Percentiles rank a stretch among this genome's conserved stretches.
phyloP scores from a whole-genome alignment of 768 basidiomycete species.

The Tylopilus sp. region DNA sequence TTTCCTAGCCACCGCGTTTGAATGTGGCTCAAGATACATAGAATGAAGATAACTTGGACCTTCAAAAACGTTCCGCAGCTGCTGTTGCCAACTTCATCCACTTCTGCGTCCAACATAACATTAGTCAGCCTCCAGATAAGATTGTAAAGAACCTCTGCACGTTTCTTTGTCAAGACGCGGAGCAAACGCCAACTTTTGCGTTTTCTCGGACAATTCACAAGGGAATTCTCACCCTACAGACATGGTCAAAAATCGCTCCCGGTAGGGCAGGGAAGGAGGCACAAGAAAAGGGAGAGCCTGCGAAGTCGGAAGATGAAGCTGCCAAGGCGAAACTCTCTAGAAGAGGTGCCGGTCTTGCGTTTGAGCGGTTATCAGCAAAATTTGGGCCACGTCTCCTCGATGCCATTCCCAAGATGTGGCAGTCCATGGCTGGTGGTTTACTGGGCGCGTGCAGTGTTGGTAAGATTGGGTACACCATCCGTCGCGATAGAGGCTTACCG shows the following conservation, averaged over 20 bases:
- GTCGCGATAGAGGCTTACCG: neutral
- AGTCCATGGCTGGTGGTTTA: constrained; percentile 81
- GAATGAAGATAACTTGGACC: constrained; percentile 85
- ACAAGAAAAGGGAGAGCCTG: constrained; percentile 39
- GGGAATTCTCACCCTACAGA: constrained; percentile 77
- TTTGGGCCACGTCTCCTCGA: constrained; percentile 75
- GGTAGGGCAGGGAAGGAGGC: constrained; percentile 37
- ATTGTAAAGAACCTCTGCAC: constrained; percentile 97
- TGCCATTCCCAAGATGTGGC: constrained; percentile 92
- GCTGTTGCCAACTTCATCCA: constrained; percentile 87
- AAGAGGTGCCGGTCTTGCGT: constrained; percentile 82
- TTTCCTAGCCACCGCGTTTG: neutral
- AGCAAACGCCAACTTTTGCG: constrained; percentile 87
- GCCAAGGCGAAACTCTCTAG: constrained; percentile 68
- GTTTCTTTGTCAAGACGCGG: constrained; percentile 89
- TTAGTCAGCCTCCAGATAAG: constrained; percentile 88
- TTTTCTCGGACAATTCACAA: constrained; percentile 55
- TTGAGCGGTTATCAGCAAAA: constrained; percentile 68
- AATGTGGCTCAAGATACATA: constrained; percentile 29
- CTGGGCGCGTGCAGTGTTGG: constrained; percentile 64
- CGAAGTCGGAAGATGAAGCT: constrained; percentile 50
- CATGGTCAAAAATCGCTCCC: constrained; percentile 36
- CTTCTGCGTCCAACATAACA: constrained; percentile 70
- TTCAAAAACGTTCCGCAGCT: constrained; percentile 84
- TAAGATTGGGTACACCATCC: constrained; percentile 33